Evolutionary conservation across 2,329 filamentous ascomycete genomes (phyloP).

Genomic region (Claviceps citrina): DNA sequence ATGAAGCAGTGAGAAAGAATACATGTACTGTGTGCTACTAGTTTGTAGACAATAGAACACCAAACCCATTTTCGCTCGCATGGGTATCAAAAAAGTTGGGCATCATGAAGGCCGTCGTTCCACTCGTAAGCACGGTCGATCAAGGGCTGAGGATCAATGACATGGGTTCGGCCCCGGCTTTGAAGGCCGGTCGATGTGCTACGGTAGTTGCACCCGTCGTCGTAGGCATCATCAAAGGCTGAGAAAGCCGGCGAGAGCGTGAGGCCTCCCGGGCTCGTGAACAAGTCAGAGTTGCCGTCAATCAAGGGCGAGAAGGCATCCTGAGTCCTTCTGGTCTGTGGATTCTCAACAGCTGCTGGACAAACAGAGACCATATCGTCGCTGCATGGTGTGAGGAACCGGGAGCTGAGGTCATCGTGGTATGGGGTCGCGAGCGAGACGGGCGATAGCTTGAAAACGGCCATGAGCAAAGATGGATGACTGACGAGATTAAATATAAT

Average conservation of each 20-base stretch:
- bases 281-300: slow-evolving; percentile 14
- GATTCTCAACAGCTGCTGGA: slow-evolving; percentile 16
- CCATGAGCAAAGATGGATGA: not conserved
- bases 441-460: slow-evolving; percentile 20
- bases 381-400: slow-evolving; percentile 39
- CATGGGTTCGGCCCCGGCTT: slow-evolving; percentile 14
- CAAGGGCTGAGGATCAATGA: slow-evolving; percentile 13
- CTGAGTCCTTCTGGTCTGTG: slow-evolving; percentile 3
- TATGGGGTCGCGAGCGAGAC: slow-evolving; percentile 23
- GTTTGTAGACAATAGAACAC: slow-evolving; percentile 3
- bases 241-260: slow-evolving; percentile 22
- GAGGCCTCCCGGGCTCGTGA: slow-evolving; percentile 14
- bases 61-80: not conserved
- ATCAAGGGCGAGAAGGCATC: slow-evolving; percentile 5
- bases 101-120: slow-evolving; percentile 17
- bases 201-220: slow-evolving; percentile 24
- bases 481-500: not conserved
- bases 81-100: slow-evolving; percentile 18
- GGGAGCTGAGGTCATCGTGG: slow-evolving; percentile 22
- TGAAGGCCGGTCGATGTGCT: slow-evolving; percentile 14
- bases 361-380: slow-evolving; percentile 29
- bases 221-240: slow-evolving; percentile 26
- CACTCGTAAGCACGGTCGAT: slow-evolving; percentile 16
- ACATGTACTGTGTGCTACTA: slow-evolving; percentile 3
- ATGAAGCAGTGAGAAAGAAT: slow-evolving; percentile 10